phyloP scores from a whole-genome alignment of 2,329 filamentous ascomycete species.

The Rosellinia necatrix region DNA sequence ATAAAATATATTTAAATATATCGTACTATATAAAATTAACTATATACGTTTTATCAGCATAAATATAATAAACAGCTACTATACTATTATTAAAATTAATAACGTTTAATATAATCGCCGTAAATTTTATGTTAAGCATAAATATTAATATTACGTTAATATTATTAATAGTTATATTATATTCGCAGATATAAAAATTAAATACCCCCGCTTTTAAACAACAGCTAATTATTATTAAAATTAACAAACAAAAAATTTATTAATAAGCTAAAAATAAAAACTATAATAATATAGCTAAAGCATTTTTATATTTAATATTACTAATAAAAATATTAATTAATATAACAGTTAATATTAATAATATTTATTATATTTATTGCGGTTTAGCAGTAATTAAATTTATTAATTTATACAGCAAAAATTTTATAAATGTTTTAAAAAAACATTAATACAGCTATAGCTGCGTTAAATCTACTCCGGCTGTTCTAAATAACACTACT shows the following conservation, averaged over 20 bases:
- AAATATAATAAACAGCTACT: not conserved
- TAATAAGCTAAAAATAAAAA: not conserved
- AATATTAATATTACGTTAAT: too few species aligned
- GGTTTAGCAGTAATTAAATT: not conserved
- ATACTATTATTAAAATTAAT: not conserved
- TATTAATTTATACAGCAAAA: not conserved
- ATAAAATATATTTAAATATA: not conserved
- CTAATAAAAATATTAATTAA: too few species aligned
- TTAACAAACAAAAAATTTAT: not conserved
- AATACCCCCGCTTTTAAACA: not conserved
- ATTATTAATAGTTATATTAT: too few species aligned
- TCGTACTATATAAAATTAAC: not conserved
- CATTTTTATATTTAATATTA: not conserved
- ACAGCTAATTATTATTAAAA: not conserved
- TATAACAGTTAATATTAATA: not conserved
- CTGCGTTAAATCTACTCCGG: too few species aligned
- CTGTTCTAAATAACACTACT: not conserved
- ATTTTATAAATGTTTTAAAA: not conserved
- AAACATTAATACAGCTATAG: too few species aligned
- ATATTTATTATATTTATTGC: not conserved
- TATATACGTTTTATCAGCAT: not conserved
- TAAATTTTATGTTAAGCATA: too few species aligned
- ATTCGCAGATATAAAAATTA: not conserved
- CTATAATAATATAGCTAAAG: not conserved
- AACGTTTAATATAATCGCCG: not conserved